Conservation (phyloP, 2,329 filamentous ascomycete species). For the Teratosphaeria destructans region DNA sequence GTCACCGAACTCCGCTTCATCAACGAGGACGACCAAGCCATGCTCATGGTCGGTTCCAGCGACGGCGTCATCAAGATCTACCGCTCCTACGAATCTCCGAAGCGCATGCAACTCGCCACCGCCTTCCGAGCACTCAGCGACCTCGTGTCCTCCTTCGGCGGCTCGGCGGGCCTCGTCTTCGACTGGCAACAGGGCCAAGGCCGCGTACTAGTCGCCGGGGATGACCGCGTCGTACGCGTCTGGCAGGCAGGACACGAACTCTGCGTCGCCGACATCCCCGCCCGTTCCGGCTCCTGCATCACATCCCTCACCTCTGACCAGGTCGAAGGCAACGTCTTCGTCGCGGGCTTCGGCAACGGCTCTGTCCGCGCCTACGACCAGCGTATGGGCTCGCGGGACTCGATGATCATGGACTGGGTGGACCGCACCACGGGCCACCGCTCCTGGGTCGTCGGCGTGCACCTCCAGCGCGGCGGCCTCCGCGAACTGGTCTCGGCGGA, state of each 20-base stretch:
- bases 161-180: conserved; percentile 91
- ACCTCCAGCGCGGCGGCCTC: conserved; percentile 91
- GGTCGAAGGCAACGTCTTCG: conserved; percentile 92
- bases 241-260: conserved; percentile 94
- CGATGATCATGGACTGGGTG: conserved; percentile 95
- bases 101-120: conserved; percentile 72
- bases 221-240: conserved; percentile 87
- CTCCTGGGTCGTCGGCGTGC: conserved; percentile 91
- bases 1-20: conserved; percentile 96
- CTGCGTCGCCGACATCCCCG: conserved; percentile 85
- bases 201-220: conserved; percentile 86
- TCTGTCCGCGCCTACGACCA: conserved; percentile 91
- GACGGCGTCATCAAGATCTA: conserved; percentile 92
- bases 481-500: conserved; percentile 84
- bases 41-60: conserved; percentile 88
- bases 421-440: conserved; percentile 86
- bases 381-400: conserved; percentile 70
- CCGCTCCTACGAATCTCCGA: conserved; percentile 73
- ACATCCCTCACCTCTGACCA: conserved; percentile 94
- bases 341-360: conserved; percentile 92
- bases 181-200: conserved; percentile 99
- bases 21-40: conserved; percentile 93
- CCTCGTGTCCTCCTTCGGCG: conserved; percentile 75
- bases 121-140: conserved; percentile 88
- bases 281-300: conserved; percentile 87